These are phyloP conservation scores for Colletotrichum lentis DNA, from an alignment of 2,329 filamentous ascomycete genomes.

Conservation along the genomic window DNA sequence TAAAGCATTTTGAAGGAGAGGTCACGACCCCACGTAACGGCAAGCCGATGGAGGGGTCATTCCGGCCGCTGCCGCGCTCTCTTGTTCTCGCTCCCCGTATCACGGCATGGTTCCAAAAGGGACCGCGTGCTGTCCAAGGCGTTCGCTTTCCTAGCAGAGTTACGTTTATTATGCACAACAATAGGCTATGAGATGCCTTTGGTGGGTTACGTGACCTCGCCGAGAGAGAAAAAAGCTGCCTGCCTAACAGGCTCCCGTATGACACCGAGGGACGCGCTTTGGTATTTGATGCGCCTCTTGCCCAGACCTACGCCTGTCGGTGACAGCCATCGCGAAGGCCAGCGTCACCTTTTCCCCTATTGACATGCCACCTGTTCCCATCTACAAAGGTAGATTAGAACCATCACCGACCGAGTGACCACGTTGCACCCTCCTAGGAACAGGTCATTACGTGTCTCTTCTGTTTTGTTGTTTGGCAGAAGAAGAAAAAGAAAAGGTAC, in stretches of 20 bases:
- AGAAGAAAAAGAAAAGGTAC: conserved; percentile 3
- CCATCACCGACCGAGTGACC: conserved; percentile 8
- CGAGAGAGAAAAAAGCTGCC: neutral
- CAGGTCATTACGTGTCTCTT: conserved; percentile 18
- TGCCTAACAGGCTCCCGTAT: conserved; percentile 31
- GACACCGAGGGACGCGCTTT: conserved; percentile 11
- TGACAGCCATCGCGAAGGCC: conserved; percentile 20
- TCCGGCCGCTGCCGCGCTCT: conserved; percentile 13
- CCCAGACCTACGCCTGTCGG: neutral
- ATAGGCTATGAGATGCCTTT: neutral
- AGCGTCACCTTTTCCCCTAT: conserved; percentile 15
- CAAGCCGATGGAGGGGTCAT: conserved; percentile 25
- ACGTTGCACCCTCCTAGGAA: neutral
- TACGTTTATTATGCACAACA: neutral
- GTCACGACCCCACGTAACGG: conserved; percentile 35
- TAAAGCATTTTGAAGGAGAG: conserved; percentile 20
- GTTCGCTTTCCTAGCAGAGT: neutral
- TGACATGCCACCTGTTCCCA: conserved; percentile 25
- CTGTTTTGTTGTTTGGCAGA: conserved; percentile 3
- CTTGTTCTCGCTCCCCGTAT: neutral
- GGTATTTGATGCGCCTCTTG: conserved; percentile 7
- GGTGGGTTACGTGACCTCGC: conserved; percentile 5
- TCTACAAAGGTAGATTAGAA: neutral
- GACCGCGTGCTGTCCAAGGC: conserved; percentile 17
- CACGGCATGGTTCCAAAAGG: conserved; percentile 5